Evolutionary conservation across 2,329 filamentous ascomycete species (phyloP), one percentile per base, ranked within the genome.

Genomic region (Harringtonia lauricola): DNA sequence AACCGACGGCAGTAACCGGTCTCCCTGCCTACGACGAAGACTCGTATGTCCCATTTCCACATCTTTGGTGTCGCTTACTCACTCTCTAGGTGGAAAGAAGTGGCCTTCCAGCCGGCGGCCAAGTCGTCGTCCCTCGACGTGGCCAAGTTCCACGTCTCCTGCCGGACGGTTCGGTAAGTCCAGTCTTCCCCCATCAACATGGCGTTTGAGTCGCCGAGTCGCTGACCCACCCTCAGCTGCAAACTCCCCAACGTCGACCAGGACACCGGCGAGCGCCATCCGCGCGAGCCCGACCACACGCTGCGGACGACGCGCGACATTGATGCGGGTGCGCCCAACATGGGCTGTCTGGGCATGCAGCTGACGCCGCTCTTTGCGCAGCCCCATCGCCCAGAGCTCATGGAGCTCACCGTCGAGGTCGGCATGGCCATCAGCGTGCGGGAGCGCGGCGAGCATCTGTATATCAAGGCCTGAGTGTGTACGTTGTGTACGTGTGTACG

Each of bases 181-280:
- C 24, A 26, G 24, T 26, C 24, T 26, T 10, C 24, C 24, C 24
- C 24, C 10, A 10, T 26, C 7, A 6, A 7, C 24, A 7, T 26
- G 24, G 7, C 10, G 24, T 7, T 10, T 26, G 24, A 31, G 10
- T 28, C 21, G 18, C 21, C 22, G 28, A 39, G 19, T 8, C 31
- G 10, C 36, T 26, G 2, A 24, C 39, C 24, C 2, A 9, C 13
- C 19, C 24, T 36, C 17, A 72, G 70, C 43, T 86, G 83, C 62
- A 83, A 79, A 52, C 59, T 87, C 52, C 81, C 81, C 18, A 86
- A 86, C 51, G 78, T 85, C 2, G 70, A 86, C 56, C 81, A 72
- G 1, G 64, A 65, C 17, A 78, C 66, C 7, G 83, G 73, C n/a
- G 55, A 26, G 24, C 24, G 24, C 10, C 24, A 26, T 10, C 24